Conservation (phyloP, 768 basidiomycete genomes). For the Lentinula guzmanii region DNA sequence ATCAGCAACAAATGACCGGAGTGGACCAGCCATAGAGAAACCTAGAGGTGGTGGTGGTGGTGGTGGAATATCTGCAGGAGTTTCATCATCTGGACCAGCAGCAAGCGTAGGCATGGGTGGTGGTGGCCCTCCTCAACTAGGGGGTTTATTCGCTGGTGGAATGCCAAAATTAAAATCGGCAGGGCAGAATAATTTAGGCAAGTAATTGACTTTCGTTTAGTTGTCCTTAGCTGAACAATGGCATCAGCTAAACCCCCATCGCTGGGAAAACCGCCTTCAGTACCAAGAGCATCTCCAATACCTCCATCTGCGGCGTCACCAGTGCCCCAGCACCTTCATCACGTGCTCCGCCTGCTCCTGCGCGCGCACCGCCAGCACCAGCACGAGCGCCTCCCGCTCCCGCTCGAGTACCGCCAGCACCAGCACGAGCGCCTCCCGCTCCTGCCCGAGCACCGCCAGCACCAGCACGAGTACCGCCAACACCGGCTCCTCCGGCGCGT, state of each 20-base stretch:
- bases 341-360: conserved; percentile 24
- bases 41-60: conserved; percentile 31
- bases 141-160: conserved; percentile 83
- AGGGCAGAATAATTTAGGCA: conserved; percentile 56
- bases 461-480: conserved; percentile 21
- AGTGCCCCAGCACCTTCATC: conserved; percentile 15
- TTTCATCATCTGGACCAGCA: conserved; percentile 16
- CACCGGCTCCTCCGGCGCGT: conserved; percentile 22
- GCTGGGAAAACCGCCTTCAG: conserved; percentile 60
- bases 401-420: conserved; percentile 16
- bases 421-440: conserved; percentile 24
- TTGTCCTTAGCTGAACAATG: conserved; percentile 7
- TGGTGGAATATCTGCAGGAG: conserved; percentile 26
- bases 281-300: conserved; percentile 48
- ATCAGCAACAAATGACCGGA: conserved; percentile 76
- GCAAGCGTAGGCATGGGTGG: conserved; percentile 25
- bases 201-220: conserved; percentile 12
- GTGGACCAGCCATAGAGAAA: conserved; percentile 54
- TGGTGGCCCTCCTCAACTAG: conserved; percentile 73
- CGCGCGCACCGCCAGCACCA: conserved; percentile 25
- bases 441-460: conserved; percentile 25
- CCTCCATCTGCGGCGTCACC: conserved; percentile 27
- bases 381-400: conserved; percentile 21
- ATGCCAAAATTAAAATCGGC: conserved; percentile 86
- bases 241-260: conserved; percentile 51